phyloP scores from a whole-genome alignment of 371 early-diverging fungal genomes.

The Funneliformis caledonium region DNA sequence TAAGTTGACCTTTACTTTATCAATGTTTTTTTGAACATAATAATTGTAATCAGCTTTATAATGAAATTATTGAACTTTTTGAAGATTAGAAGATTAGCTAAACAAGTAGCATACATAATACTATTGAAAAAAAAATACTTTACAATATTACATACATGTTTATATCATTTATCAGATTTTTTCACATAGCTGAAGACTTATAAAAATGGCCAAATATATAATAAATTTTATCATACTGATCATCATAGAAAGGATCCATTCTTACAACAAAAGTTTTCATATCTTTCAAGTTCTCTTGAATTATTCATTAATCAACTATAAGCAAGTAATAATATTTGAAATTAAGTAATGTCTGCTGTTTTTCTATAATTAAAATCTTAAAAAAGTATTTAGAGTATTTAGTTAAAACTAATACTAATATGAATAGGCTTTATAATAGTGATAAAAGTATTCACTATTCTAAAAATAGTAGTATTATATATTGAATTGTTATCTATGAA shows the following conservation, averaged over 20 bases:
- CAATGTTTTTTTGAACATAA: background rate
- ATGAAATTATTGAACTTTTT: background rate
- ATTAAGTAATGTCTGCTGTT: background rate
- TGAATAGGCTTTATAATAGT: background rate
- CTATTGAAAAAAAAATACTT: background rate
- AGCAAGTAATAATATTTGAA: background rate
- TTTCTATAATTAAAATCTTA: background rate
- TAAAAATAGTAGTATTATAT: background rate
- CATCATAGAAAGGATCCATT: background rate
- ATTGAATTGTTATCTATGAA: background rate
- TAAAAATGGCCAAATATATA: background rate
- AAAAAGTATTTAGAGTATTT: constrained; percentile 10
- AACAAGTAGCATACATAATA: background rate
- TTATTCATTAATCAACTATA: background rate
- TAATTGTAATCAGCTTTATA: background rate
- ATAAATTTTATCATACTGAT: background rate
- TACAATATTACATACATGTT: background rate
- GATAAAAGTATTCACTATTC: background rate
- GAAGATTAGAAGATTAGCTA: background rate
- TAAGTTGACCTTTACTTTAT: background rate
- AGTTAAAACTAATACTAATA: background rate
- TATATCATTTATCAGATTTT: background rate
- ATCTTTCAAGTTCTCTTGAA: constrained; percentile 3
- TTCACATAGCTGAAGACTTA: background rate
- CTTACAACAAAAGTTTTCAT: background rate